Base-by-base conservation (phyloP, 768 basidiomycete species). In the Coprinellus micaceus region DNA sequence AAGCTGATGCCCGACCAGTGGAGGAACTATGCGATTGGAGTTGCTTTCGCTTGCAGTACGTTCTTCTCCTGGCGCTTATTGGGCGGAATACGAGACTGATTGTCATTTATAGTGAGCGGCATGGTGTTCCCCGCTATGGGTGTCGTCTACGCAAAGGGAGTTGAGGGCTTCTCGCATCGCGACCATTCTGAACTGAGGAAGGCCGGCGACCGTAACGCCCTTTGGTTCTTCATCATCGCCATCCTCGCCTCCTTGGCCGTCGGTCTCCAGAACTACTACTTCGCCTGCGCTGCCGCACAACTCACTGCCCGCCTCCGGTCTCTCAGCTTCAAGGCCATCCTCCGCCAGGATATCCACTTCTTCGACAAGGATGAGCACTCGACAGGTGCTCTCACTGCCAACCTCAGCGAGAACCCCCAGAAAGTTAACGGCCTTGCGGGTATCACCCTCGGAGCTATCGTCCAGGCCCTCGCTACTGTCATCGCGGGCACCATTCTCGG, bases 281-380 rank as follows among this genome's bases (percentile, higher is more conserved):
- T 91, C 64, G 69, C 80, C 4, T 65, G 76, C 2, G 72, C 88
- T 2, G 87, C 90, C 19, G 84, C 89, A n/a, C 69, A 68, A 4
- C 69, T 95, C 49, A 84, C 85, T 0, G 71, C 77, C 29, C 85
- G 82, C 60, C 67, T 95, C 43, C 82, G 93, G 29, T 76, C 77
- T 1, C 63, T 85, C 48, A 79, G 75, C 56, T 94, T 94, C 81
- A 74, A 67, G 39, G 81, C 92, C 10, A 85, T 91, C 53, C 72
- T 94, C n/a, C 79, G 89, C 43, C 91, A 93, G 74, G 93, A 94
- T 65, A 81, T 89, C 61, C 83, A 83, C 58, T 92, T 85, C 74
- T 94, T 92, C 54, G 91, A 94, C 69, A 82, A 82, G 71, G 88
- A 89, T 29, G 81, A 84, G 67, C 83, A 94, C 66, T 86, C 83